These are phyloP conservation scores for Trichocladium antarcticum DNA, from an alignment of 495 filamentous ascomycete species.

Conservation along the genomic window DNA sequence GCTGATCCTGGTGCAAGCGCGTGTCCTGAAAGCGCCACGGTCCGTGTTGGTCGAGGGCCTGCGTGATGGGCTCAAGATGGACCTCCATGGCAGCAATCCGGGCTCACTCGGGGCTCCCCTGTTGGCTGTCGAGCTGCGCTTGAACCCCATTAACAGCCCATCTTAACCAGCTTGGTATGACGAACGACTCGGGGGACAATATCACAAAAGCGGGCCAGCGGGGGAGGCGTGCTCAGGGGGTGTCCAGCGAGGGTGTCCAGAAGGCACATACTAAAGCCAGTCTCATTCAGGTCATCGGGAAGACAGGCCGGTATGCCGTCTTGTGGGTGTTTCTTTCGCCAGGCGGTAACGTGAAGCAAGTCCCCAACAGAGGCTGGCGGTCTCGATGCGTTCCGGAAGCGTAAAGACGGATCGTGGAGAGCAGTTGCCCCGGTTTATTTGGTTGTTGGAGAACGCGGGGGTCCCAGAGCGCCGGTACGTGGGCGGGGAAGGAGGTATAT, in stretches of 20 bases:
- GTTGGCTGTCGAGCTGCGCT: background rate
- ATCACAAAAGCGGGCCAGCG: conserved; percentile 2
- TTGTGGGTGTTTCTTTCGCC: too few relatives aligned
- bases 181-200: background rate
- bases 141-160: conserved; percentile 11
- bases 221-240: too few relatives aligned
- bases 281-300: background rate
- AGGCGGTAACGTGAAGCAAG: too few relatives aligned
- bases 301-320: too few relatives aligned
- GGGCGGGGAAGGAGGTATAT: background rate
- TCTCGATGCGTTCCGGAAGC: too few relatives aligned
- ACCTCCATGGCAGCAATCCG: conserved; percentile 15
- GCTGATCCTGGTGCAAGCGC: conserved; percentile 6
- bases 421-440: too few relatives aligned
- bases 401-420: background rate
- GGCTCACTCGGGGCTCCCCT: background rate
- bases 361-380: too few relatives aligned
- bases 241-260: too few relatives aligned
- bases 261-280: too few relatives aligned
- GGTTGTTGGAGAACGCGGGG: too few relatives aligned
- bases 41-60: conserved; percentile 22
- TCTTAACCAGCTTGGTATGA: background rate
- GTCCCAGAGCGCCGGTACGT: conserved; percentile 14
- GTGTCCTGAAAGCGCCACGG: conserved; percentile 22
- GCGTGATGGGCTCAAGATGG: conserved; percentile 20